A percentile compares a stretch with the other conserved stretches of the same genome.
Conservation (phyloP, 495 filamentous ascomycete genomes). For the Cercophora sp. region DNA sequence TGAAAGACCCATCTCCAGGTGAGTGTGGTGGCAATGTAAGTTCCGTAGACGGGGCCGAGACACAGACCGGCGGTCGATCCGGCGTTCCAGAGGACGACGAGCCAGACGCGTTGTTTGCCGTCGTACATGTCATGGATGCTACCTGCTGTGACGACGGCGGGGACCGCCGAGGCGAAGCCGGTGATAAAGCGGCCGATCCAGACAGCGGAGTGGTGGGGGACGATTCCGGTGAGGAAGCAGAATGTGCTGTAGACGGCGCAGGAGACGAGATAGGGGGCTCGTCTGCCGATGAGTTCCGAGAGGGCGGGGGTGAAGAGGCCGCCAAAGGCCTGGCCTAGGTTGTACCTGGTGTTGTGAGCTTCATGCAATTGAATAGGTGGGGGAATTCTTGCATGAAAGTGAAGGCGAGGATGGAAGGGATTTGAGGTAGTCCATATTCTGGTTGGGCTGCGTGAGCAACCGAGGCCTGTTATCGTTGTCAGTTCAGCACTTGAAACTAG, state of each 20-base stretch:
- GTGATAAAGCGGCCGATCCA: constrained; percentile 43
- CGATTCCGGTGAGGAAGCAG: constrained; percentile 40
- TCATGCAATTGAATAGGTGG: background rate
- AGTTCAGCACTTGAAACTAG: background rate
- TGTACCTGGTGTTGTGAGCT: constrained; percentile 31
- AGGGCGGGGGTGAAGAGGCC: constrained; percentile 50
- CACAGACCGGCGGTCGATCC: constrained; percentile 43
- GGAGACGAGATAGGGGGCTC: constrained; percentile 46
- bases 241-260: constrained; percentile 38
- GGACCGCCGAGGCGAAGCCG: constrained; percentile 48
- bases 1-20: constrained; percentile 7
- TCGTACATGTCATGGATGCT: constrained; percentile 54
- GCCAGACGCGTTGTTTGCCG: constrained; percentile 43
- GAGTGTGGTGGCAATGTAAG: constrained; percentile 27
- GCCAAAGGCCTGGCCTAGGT: constrained; percentile 48
- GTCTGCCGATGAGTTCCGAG: constrained; percentile 51
- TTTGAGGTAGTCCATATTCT: constrained; percentile 16
- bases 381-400: constrained; percentile 8
- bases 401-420: constrained; percentile 8
- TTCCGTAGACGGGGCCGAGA: constrained; percentile 43
- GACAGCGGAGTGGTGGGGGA: constrained; percentile 33
- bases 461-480: constrained; percentile 8
- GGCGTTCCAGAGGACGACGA: constrained; percentile 46
- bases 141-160: constrained; percentile 47
- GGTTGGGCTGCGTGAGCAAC: constrained; percentile 13